Evolutionary conservation across 148 eudicot genomes (phyloP).

Genomic region (Camellia japonica): DNA sequence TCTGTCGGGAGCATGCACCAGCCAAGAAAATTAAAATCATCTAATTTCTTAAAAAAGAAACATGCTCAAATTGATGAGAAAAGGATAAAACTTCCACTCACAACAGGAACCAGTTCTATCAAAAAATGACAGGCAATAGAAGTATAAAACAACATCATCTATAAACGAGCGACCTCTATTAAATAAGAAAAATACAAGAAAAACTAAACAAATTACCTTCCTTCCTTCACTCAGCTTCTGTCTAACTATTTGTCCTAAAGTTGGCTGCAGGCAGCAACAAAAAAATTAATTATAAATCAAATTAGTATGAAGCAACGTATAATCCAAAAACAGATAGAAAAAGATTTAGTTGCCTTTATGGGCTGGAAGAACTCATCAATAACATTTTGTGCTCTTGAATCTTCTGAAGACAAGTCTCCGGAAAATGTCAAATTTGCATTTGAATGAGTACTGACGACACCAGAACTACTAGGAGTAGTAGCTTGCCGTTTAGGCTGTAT

Average conservation of each 20-base stretch:
- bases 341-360: conserved; percentile 48
- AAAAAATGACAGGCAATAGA: no score
- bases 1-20: no score
- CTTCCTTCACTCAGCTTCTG: conserved; percentile 95
- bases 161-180: no score
- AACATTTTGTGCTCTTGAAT: conserved; percentile 63
- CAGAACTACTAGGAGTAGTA: conserved; percentile 61
- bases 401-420: conserved; percentile 53
- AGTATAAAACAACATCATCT: no score
- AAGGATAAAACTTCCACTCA: no score
- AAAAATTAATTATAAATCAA: conserved; percentile 3
- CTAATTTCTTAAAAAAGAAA: no score
- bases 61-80: no score
- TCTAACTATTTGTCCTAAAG: conserved; percentile 80
- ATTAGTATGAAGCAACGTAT: not conserved
- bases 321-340: not conserved
- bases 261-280: conserved; percentile 57
- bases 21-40: no score
- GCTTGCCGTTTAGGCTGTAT: conserved; percentile 70
- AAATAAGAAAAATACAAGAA: no score
- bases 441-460: conserved; percentile 32
- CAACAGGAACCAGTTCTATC: no score
- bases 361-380: conserved; percentile 96
- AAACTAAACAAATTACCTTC: conserved; percentile 48
- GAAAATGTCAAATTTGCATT: conserved; percentile 34